A percentile compares a stretch with the other conserved stretches of the same genome.
Conservation (phyloP, 305 asterid genomes). For the Nicotiana rustica region DNA sequence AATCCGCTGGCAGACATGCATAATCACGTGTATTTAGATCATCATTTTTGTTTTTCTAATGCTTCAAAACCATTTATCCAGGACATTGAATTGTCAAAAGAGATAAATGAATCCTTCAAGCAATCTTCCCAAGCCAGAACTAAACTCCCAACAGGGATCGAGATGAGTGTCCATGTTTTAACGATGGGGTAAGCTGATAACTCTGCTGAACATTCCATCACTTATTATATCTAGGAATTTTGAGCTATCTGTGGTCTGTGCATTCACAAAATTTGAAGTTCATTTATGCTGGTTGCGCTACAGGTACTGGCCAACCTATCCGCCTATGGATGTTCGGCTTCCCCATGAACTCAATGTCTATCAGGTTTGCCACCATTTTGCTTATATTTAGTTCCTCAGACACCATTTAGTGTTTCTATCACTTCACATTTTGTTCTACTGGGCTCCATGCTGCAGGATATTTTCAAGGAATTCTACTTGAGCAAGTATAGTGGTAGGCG, state of each 20-base stretch:
- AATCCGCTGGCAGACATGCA: background rate
- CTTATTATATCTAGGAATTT: background rate
- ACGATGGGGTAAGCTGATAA: constrained; percentile 76
- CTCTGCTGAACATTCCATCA: background rate
- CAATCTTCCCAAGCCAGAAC: constrained; percentile 99
- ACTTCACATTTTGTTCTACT: background rate
- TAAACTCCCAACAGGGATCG: constrained; percentile 97
- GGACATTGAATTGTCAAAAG: constrained; percentile 96
- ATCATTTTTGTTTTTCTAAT: constrained; percentile 29
- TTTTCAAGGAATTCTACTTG: constrained; percentile 92
- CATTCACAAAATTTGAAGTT: constrained; percentile 24
- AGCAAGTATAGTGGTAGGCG: constrained; percentile 98
- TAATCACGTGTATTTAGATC: background rate
- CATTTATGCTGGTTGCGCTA: constrained; percentile 40
- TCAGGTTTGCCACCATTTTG: constrained; percentile 67
- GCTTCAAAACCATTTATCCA: constrained; percentile 43
- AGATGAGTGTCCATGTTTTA: constrained; percentile 98
- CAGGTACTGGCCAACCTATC: constrained; percentile 99
- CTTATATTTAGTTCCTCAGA: constrained; percentile 4
- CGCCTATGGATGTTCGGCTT: constrained; percentile 97
- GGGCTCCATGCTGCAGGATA: constrained; percentile 66
- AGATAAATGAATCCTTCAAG: constrained; percentile 97
- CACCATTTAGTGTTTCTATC: constrained; percentile 28
- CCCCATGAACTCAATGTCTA: constrained; percentile 97
- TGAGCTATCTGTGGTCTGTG: constrained; percentile 14